Evolutionary conservation across 345 rosid genomes (phyloP).

Genomic region (Dipteronia dyeriana): DNA sequence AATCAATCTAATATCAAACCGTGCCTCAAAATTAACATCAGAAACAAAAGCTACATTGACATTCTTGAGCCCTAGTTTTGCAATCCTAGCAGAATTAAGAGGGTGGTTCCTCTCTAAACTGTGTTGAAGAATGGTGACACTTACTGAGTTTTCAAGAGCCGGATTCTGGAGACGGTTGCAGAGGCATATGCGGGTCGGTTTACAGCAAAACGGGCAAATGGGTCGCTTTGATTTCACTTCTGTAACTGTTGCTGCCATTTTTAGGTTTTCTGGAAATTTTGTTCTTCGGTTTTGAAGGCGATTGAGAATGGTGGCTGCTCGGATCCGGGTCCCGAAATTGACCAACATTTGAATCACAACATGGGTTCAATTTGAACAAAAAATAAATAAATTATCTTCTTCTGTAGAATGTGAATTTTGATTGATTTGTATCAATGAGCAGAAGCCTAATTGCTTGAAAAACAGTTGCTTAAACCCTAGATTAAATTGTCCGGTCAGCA

Average conservation of each 20-base stretch:
- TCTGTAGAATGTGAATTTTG: not conserved
- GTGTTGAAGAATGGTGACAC: conserved; percentile 79
- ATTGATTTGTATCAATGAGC: not conserved
- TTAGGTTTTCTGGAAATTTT: conserved; percentile 36
- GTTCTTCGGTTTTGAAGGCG: not conserved
- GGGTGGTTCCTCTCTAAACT: conserved; percentile 74
- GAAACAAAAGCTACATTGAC: conserved; percentile 51
- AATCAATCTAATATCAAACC: conserved; percentile 45
- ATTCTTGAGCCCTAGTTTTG: conserved; percentile 69
- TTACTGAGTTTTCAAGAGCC: conserved; percentile 60
- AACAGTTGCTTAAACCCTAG: not conserved
- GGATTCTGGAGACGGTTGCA: conserved; percentile 54
- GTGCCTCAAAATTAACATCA: conserved; percentile 60
- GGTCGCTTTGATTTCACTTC: conserved; percentile 53
- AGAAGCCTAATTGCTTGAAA: not conserved
- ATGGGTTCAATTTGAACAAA: not conserved
- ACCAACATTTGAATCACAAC: conserved; percentile 14
- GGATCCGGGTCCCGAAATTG: conserved; percentile 36
- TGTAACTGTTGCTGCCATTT: conserved; percentile 35
- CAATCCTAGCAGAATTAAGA: conserved; percentile 75
- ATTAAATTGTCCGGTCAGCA: not conserved
- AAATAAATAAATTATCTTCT: not conserved
- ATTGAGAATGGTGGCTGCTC: not conserved
- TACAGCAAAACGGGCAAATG: conserved; percentile 67
- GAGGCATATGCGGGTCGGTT: conserved; percentile 66